Evolutionary conservation across 2,329 filamentous ascomycete species (phyloP), one percentile per base, ranked within the genome.

Genomic region (Botrytis medusae): DNA sequence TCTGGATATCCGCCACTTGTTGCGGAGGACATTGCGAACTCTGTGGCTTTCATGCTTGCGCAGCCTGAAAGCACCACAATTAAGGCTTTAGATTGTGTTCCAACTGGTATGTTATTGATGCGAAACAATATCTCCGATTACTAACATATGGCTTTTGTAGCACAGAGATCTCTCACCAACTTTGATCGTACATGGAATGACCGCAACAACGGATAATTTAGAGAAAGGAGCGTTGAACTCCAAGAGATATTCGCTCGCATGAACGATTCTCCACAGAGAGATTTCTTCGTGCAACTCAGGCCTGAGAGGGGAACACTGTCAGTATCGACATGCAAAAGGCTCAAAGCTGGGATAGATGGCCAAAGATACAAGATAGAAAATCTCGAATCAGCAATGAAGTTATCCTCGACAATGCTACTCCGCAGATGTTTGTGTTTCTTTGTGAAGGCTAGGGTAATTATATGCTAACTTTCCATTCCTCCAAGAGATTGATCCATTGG

Each of bases 161-260:
- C 59, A 22, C 59, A 40, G 25, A 40, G 34, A 40, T 61, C 12
- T 61, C 59, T 61, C 0, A 61, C 34, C 34, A 40, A n/a, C 34
- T 40, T 61, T 61, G 32, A 25, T 16, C 18, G 32, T 4, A n/a
- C 20, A 25, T 29, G 54, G 54, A 32, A 32, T 59, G 54, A 59
- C 10, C n/a, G 25, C 1, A 51, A 51, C 1, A 60, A 60, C 25
- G 48, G 5, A n/a, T 51, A 3, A 51, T n/a, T 51, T 12, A 51
- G 12, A 51, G 4, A 51, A 5, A 2, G 7, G 12, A 14, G 5
- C 4, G 2, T n/a, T n/a, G 0, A 14, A n/a, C 0, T n/a, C 25
- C 48, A 25, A 51, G 22, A 5, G n/a, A 51, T n/a, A n/a, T 7
- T 51, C 5, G n/a, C 48, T n/a, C 48, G 7, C 25, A n/a, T 14